phyloP scores from a whole-genome alignment of 306 rosid genomes.

The Ormosia semicastrata region DNA sequence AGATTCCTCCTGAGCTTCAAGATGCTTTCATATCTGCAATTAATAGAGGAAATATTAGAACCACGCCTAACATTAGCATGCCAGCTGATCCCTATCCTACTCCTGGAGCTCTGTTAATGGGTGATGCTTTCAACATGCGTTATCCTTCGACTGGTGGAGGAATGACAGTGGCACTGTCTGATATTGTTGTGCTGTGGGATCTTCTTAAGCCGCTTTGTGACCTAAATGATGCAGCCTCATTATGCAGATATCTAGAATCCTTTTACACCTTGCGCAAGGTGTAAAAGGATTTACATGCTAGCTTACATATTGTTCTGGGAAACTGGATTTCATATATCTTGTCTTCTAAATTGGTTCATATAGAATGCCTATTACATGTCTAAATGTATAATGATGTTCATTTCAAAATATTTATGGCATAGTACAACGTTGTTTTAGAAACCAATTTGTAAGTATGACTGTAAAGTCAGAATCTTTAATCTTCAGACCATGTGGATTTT shows the following conservation, averaged over 20 bases:
- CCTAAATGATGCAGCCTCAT: constrained; percentile 40
- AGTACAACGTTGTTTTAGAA: background rate
- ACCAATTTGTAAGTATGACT: background rate
- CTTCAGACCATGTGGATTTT: background rate
- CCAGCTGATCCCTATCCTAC: constrained; percentile 50
- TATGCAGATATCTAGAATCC: constrained; percentile 52
- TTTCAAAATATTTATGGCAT: background rate
- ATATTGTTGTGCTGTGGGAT: constrained; percentile 51
- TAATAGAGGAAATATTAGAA: constrained; percentile 50
- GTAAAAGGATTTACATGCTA: background rate
- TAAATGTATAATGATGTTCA: background rate
- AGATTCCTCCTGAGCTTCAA: constrained; percentile 54
- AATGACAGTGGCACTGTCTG: constrained; percentile 72
- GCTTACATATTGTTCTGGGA: background rate
- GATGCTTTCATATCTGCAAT: constrained; percentile 52
- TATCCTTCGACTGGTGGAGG: constrained; percentile 74
- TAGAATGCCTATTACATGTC: background rate
- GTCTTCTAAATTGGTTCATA: background rate
- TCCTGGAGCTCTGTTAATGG: constrained; percentile 64
- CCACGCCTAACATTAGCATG: constrained; percentile 58
- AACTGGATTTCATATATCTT: background rate
- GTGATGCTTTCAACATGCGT: constrained; percentile 71
- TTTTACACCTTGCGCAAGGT: constrained; percentile 62
- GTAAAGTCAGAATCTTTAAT: background rate
- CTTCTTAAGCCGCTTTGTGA: constrained; percentile 43